These are phyloP conservation scores for Castanea mollissima DNA, from an alignment of 306 rosid genomes.

Conservation along the genomic window DNA sequence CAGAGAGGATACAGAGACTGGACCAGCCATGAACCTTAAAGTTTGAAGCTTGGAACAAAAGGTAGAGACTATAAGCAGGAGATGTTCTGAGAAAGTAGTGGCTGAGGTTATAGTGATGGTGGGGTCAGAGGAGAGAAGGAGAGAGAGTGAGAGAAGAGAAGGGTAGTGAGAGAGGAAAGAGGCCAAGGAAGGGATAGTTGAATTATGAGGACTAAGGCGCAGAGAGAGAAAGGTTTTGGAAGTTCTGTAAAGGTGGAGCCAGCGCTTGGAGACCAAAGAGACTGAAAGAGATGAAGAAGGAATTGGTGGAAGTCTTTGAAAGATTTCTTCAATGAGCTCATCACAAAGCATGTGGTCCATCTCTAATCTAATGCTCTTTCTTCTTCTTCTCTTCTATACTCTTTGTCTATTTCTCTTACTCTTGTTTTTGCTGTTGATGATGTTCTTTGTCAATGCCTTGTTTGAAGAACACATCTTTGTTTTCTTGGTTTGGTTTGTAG, in stretches of 20 bases:
- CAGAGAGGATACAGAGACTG: slow-evolving; percentile 61
- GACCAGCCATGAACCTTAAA: slow-evolving; percentile 47
- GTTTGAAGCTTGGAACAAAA: slow-evolving; percentile 40
- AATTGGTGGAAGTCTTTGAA: slow-evolving; percentile 57
- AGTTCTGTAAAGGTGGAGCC: slow-evolving; percentile 77
- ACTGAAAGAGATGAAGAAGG: slow-evolving; percentile 50
- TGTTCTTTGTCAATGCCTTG: neutral
- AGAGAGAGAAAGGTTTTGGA: slow-evolving; percentile 69
- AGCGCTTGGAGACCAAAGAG: slow-evolving; percentile 74
- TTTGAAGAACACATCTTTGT: neutral
- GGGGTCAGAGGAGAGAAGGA: slow-evolving; percentile 37
- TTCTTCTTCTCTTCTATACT: neutral
- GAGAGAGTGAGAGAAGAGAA: slow-evolving; percentile 57
- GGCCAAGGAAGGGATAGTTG: slow-evolving; percentile 37
- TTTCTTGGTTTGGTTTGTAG: neutral
- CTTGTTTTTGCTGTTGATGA: neutral
- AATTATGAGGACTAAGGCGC: slow-evolving; percentile 32
- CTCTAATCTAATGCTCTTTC: neutral
- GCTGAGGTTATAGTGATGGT: neutral
- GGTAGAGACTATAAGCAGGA: slow-evolving; percentile 42
- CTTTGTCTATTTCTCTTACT: neutral
- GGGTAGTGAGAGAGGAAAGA: slow-evolving; percentile 60
- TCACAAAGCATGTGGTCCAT: slow-evolving; percentile 68
- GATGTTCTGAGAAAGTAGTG: slow-evolving; percentile 21
- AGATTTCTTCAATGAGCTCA: slow-evolving; percentile 74